Evolutionary conservation across 345 rosid species (phyloP).

Genomic region (Eucalyptus brandiana): DNA sequence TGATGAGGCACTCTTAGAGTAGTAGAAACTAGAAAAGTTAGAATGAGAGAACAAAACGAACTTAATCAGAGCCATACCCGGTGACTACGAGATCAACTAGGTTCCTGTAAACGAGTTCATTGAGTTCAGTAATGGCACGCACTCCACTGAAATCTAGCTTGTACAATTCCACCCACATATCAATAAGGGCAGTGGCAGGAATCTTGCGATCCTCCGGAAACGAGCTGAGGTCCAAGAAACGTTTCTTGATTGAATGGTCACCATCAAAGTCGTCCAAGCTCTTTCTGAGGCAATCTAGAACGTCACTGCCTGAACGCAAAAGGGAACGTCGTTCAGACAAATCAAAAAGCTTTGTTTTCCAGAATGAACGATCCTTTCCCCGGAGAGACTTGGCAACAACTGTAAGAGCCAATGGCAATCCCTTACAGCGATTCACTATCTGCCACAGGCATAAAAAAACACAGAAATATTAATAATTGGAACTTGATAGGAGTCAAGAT

Average conservation of each 20-base stretch:
- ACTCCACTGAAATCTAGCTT: conserved; percentile 1
- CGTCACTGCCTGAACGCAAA: neutral
- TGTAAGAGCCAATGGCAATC: conserved; percentile 36
- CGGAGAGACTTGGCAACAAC: conserved; percentile 41
- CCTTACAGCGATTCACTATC: conserved; percentile 41
- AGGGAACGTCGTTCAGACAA: conserved; percentile 4
- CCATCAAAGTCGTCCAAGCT: conserved; percentile 24
- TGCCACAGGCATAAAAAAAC: neutral
- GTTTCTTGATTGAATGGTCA: conserved; percentile 5
- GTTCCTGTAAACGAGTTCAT: conserved; percentile 20
- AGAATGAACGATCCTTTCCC: neutral
- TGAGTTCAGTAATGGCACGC: conserved; percentile 8
- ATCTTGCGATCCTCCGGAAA: conserved; percentile 50
- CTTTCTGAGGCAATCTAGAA: conserved; percentile 24
- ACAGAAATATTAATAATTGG: neutral
- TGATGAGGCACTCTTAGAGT: neutral
- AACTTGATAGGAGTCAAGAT: neutral
- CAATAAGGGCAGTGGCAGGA: conserved; percentile 29
- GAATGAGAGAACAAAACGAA: neutral
- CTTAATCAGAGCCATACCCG: conserved; percentile 7
- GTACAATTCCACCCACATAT: conserved; percentile 41
- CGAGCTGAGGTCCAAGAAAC: conserved; percentile 43
- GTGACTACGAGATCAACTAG: conserved; percentile 17
- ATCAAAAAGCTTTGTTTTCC: conserved; percentile 11
- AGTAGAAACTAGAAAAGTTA: neutral